Conservation (phyloP, 1,284 basidiomycete species). For the Leccinum pachyderme region DNA sequence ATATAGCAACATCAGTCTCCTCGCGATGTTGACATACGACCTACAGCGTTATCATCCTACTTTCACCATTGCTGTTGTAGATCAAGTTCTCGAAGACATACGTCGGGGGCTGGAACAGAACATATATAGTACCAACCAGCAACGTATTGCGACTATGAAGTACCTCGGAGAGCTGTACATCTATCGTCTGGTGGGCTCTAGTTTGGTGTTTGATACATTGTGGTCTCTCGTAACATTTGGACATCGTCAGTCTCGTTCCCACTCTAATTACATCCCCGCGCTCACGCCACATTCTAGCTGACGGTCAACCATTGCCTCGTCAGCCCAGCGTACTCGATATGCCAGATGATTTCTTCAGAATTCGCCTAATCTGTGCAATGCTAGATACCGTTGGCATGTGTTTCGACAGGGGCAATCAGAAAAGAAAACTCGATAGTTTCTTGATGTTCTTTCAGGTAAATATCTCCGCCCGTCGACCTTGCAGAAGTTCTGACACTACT, state of each 20-base stretch:
- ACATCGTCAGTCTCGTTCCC: constrained; percentile 66
- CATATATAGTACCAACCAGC: constrained; percentile 93
- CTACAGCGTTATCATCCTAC: constrained; percentile 89
- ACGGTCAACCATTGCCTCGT: constrained; percentile 85
- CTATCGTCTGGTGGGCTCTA: constrained; percentile 88
- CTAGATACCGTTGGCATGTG: constrained; percentile 98
- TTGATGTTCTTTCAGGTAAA: constrained; percentile 89
- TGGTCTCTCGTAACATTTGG: constrained; percentile 97
- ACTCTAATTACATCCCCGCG: constrained; percentile 1
- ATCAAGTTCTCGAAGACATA: constrained; percentile 93
- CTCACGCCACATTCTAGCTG: constrained; percentile 49
- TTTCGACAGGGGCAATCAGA: constrained; percentile 90
- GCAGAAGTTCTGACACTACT: constrained; percentile 9
- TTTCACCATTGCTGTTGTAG: constrained; percentile 86
- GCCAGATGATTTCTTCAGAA: constrained; percentile 94
- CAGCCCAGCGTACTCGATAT: constrained; percentile 80
- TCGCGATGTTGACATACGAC: constrained; percentile 93
- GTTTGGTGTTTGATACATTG: constrained; percentile 89
- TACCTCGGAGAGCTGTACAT: constrained; percentile 98
- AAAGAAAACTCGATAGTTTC: constrained; percentile 91
- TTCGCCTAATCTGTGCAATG: constrained; percentile 88
- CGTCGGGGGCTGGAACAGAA: constrained; percentile 91
- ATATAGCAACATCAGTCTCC: constrained; percentile 85
- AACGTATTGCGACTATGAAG: constrained; percentile 86
- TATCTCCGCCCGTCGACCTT: not conserved